Conservation (phyloP, 2,329 filamentous ascomycete genomes). For the Arthrobotrys iridis region DNA sequence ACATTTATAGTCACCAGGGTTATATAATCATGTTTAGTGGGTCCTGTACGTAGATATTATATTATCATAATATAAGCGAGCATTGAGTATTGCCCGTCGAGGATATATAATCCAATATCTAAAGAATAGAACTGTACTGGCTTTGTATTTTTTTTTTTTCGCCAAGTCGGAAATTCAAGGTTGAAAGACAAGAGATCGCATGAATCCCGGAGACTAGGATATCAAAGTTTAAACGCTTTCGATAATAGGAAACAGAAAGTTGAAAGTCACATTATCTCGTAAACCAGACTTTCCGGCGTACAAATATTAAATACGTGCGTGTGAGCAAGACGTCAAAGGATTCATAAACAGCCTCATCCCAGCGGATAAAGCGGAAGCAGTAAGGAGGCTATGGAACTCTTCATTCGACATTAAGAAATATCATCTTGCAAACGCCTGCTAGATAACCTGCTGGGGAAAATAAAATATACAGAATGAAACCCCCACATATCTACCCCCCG, state of each 20-base stretch:
- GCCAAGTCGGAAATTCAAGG: too few relatives aligned
- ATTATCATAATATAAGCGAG: neutral
- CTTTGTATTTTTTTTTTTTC: too few relatives aligned
- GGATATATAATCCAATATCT: too few relatives aligned
- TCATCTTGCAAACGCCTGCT: constrained; percentile 16
- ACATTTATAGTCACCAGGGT: too few relatives aligned
- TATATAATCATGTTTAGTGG: neutral
- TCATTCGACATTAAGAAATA: constrained; percentile 14
- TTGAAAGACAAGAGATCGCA: too few relatives aligned
- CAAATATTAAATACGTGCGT: neutral
- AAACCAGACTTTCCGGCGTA: constrained; percentile 1
- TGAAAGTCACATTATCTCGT: neutral
- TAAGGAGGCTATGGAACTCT: neutral
- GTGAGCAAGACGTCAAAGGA: neutral
- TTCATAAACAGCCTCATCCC: neutral
- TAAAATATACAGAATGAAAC: neutral
- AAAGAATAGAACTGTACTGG: too few relatives aligned
- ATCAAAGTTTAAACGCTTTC: too few relatives aligned
- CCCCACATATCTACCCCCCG: constrained; percentile 1
- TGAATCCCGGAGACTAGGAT: too few relatives aligned
- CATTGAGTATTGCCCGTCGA: too few relatives aligned
- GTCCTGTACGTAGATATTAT: too few relatives aligned
- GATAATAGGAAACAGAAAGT: too few relatives aligned
- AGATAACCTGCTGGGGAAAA: neutral
- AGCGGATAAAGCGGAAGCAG: neutral